Base-by-base conservation (phyloP, 805 yeast genomes). In the Sugiyamaella valdiviana region DNA sequence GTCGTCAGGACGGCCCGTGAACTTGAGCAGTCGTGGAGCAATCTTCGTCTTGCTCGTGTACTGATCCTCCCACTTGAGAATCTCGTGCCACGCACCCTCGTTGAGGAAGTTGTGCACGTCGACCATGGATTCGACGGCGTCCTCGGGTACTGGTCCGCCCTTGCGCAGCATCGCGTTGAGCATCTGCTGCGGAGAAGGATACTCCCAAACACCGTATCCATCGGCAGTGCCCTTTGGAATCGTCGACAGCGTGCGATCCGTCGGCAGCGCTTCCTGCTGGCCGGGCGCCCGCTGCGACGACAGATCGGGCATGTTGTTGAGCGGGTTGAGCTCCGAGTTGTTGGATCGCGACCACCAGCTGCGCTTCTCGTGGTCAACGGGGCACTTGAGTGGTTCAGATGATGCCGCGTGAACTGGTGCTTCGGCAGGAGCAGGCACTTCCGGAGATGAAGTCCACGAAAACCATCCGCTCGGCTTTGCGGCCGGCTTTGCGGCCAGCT, bases 151-250 rank as follows among this genome's bases (percentile, higher is more conserved):
- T 42, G 83, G 95, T 40, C 86, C 84, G 61, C 93, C 91, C 70
- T 93, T 93, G 55, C 91, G 80, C 22, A 89, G 70, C 98, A 93
- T 91, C 10, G 99, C 99, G 61, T 91, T 90, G 56, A 89, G 81
- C 99, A 93, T 93, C 65, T 93, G 99, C 68, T 93, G 99, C 0
- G 99, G 99, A 2, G 96, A 87, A 1, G 99, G 99, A 63, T 93
- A 93, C 68, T 93, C 99, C 99, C 99, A 93, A 42, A 82, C 79
- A 1, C 95, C 95, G 52, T 79, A 80, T 7, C 70, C 73, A 1
- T 70, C 72, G 12, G 63, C 62, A 23, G 72, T 77, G 23, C 98
- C 98, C 54, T 87, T 77, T 17, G 99, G 99, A 46, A 93, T 93
- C 1, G 87, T 69, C 14, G 96, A 87, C 36, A 82, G 66, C 1